Base-by-base conservation (phyloP, 352 stramenopile species). In the Phytophthora megakarya region DNA sequence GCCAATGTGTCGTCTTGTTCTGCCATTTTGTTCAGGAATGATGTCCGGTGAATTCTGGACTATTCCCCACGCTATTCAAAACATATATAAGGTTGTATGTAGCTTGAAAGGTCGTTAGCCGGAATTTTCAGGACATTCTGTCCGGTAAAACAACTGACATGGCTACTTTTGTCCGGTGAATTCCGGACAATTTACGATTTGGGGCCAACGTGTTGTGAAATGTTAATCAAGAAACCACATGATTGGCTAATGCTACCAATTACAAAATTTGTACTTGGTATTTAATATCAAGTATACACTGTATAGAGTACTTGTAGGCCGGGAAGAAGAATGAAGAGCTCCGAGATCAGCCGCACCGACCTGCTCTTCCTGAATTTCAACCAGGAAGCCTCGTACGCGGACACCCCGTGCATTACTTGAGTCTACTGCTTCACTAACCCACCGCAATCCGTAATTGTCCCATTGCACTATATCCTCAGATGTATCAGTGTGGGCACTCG, bases 311-410 rank as follows among this genome's bases (percentile, higher is more conserved):
- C 9, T 32, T 40, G 15, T 22, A 56, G 38, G 25, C 28, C 43
- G 22, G 9, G 37, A 61, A 59, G 42, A 58, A 61, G 40, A 43
- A 77, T 90, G 78, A 79, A 75, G 67, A 80, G 62, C 44, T 58
- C 47, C 25, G 72, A 84, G 32, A 67, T 75, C 50, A 67, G 65
- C 55, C 72, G 75, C 60, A 80, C 56, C 37, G 81, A 93, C 47
- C 66, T 95, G 64, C 88, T 96, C 75, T 97, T 93, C 72, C 73
- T 97, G 43, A 93, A 89, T 80, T 95, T 97, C 57, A 97, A 97
- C 70, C 92, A 98, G 60, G 90, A 97, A 59, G 92, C 91, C 11
- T 92, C 87, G 85, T 96, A 75, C 67, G 85, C 60, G 23, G 23
- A 5, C 35, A 22, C 35, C 22, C 5, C 6, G 21, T 45, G 15